These are phyloP conservation scores for Psidium friedrichsthalianum DNA, from an alignment of 345 rosid genomes.

Conservation along the genomic window DNA sequence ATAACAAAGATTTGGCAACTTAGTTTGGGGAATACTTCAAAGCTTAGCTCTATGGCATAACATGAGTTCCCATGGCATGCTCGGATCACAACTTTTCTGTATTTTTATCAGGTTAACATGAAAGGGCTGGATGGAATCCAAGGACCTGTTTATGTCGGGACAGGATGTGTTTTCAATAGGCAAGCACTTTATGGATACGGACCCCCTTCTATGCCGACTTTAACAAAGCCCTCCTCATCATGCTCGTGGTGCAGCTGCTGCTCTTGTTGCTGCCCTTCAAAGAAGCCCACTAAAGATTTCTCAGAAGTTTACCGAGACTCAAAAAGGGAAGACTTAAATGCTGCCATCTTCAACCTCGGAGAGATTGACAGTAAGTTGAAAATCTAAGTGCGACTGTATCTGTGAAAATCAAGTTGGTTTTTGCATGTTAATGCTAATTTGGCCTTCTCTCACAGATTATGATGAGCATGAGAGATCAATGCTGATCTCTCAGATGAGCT, in stretches of 20 bases:
- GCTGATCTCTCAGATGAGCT: conserved; percentile 85
- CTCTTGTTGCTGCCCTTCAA: conserved; percentile 59
- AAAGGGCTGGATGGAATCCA: conserved; percentile 96
- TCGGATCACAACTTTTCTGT: background rate
- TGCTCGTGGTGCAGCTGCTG: conserved; percentile 47
- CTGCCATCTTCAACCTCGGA: conserved; percentile 84
- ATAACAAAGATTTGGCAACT: background rate
- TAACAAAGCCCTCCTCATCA: conserved; percentile 55
- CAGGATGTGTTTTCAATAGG: conserved; percentile 87
- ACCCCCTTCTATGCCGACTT: conserved; percentile 68
- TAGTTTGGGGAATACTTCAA: background rate
- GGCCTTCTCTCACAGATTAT: conserved; percentile 41
- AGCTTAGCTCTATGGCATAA: background rate
- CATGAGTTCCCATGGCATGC: background rate
- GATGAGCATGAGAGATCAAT: conserved; percentile 90
- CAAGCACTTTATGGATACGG: conserved; percentile 94
- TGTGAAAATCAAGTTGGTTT: background rate
- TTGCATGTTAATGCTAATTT: background rate
- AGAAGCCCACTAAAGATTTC: conserved; percentile 55
- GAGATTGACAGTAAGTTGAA: conserved; percentile 67
- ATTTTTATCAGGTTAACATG: conserved; percentile 69
- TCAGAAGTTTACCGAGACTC: conserved; percentile 71
- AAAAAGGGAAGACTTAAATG: conserved; percentile 79
- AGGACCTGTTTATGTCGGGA: conserved; percentile 95
- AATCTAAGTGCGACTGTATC: background rate